Base-by-base conservation (phyloP, 139 green algal species). In the Trebouxia sp. region DNA sequence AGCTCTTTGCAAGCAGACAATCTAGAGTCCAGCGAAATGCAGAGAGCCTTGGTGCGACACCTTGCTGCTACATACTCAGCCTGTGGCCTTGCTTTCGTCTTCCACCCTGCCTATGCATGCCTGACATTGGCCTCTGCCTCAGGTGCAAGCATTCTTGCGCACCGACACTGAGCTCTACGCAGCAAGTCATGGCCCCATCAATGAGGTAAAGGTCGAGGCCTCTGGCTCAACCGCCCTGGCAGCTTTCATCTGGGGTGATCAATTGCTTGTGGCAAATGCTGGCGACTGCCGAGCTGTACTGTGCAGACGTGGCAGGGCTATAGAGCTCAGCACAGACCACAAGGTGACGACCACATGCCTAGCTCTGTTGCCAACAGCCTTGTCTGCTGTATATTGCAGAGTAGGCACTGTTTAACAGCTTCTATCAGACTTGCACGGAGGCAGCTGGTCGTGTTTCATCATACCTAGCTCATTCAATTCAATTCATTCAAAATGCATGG, bases 221-320 rank as follows among this genome's bases (percentile, higher is more conserved):
- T 58, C 43, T n/a, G 79, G 79, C 35, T 72, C 83, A 4, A 86
- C 83, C 28, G 83, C 83, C 11, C 62, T 83, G 35, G 75, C 72
- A 35, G 79, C 72, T 3, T 39, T 84, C 17, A 45, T 87, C 6
- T 81, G 45, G 79, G 79, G 79, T 10, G 30, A 48, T 9, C 65
- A 65, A 45, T 42, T 87, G 47, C 37, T 93, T 9, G 85, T 95
- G 28, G 92, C 92, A 6, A 94, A 96, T 62, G 89, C 93, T 20
- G 92, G 92, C n/a, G 92, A 96, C 83, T 90, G 83, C 72, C 84
- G 92, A 12, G 89, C 89, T 9, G 92, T 96, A 35, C 76, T 96
- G 22, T 89, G 77, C 39, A 84, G 90, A 35, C 70, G 65, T 9
- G 87, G 89, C 42, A 48, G 43, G 10, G 79, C 88, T 1, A 39